phyloP scores from a whole-genome alignment of 176 grass and related monocot genomes.

The Oryza nivara region DNA sequence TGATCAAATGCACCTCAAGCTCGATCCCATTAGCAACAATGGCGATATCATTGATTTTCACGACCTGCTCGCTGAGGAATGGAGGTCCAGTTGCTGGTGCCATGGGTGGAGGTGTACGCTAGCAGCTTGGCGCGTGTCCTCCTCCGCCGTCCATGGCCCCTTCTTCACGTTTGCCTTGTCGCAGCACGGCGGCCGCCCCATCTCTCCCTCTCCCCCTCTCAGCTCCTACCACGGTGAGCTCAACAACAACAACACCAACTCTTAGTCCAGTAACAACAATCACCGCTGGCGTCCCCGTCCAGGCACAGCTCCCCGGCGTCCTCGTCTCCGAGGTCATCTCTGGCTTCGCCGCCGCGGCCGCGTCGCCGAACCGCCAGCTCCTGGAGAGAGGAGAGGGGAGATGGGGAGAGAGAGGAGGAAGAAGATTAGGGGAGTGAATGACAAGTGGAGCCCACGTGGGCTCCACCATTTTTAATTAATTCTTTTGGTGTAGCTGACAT shows the following conservation, averaged over 20 bases:
- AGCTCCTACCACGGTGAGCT: constrained; percentile 13
- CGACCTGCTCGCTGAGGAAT: constrained; percentile 89
- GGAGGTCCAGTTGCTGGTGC: constrained; percentile 90
- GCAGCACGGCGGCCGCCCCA: constrained; percentile 91
- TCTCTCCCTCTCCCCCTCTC: neutral
- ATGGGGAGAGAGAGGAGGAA: no score
- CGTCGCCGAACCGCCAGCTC: no score
- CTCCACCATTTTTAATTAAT: no score
- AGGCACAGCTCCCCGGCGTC: no score
- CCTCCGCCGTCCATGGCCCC: constrained; percentile 91
- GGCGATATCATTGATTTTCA: neutral
- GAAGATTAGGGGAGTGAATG: no score
- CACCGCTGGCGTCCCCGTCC: no score
- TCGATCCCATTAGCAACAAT: neutral
- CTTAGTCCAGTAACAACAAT: neutral
- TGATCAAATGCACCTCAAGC: neutral
- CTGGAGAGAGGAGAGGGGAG: no score
- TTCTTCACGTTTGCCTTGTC: constrained; percentile 92
- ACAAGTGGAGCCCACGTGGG: no score
- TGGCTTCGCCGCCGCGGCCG: no score
- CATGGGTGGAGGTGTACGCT: constrained; percentile 86
- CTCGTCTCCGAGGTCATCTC: no score
- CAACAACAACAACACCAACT: constrained; percentile 2
- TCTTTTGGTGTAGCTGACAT: no score
- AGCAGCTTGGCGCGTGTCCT: constrained; percentile 81